These are phyloP conservation scores for Cetraspora pellucida DNA, from an alignment of 192 early-diverging fungal species.

Conservation along the genomic window DNA sequence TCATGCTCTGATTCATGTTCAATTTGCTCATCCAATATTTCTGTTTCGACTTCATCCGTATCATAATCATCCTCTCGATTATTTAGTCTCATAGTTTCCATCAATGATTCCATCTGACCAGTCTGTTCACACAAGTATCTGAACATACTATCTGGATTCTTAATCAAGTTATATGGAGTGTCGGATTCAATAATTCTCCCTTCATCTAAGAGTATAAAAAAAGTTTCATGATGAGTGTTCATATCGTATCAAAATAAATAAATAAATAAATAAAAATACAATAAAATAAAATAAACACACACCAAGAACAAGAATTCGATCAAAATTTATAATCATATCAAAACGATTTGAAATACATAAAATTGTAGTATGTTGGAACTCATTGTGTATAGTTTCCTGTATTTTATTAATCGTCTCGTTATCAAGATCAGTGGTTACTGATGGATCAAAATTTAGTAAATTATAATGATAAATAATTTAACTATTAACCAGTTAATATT, in stretches of 20 bases:
- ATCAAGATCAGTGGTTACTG: slow-evolving; percentile 68
- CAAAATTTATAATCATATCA: slow-evolving; percentile 67
- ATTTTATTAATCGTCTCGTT: slow-evolving; percentile 61
- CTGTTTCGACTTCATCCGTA: slow-evolving; percentile 1
- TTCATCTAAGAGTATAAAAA: slow-evolving; percentile 47
- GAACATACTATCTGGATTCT: slow-evolving; percentile 64
- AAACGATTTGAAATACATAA: slow-evolving; percentile 67
- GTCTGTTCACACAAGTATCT: slow-evolving; percentile 78
- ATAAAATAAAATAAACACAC: background rate
- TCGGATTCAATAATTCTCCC: slow-evolving; percentile 82
- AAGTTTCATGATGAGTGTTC: background rate
- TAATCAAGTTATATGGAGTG: slow-evolving; percentile 72
- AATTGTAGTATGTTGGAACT: slow-evolving; percentile 60
- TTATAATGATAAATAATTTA: slow-evolving; percentile 5
- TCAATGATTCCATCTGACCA: slow-evolving; percentile 75
- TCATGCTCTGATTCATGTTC: slow-evolving; percentile 7
- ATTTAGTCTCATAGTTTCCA: slow-evolving; percentile 56
- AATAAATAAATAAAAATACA: too few species aligned
- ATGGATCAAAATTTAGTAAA: slow-evolving; percentile 31
- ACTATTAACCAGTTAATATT: background rate
- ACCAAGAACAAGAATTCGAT: slow-evolving; percentile 58
- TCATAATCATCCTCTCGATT: slow-evolving; percentile 29
- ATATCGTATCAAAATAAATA: background rate
- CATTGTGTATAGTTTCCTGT: slow-evolving; percentile 58
- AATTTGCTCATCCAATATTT: background rate